Percentiles rank a stretch among this genome's conserved stretches.
Evolutionary conservation across 495 filamentous ascomycete genomes (phyloP).

Genomic region (Neurospora cerealis): DNA sequence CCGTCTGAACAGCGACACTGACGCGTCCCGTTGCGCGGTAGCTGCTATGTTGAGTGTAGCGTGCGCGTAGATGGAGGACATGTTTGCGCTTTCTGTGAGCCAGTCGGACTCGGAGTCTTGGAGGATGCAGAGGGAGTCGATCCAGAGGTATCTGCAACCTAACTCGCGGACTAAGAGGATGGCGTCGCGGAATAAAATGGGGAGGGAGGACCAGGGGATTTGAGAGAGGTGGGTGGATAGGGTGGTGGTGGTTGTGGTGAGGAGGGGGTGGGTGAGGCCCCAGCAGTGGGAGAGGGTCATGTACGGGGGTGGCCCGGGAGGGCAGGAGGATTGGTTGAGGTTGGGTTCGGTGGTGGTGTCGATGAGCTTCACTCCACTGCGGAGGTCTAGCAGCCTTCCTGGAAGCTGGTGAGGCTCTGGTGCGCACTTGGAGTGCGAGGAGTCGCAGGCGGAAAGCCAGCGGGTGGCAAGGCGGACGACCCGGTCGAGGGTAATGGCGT

Average conservation of each 20-base stretch:
- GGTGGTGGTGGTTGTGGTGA: constrained; percentile 4
- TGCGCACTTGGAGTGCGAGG: background rate
- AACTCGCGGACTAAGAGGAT: constrained; percentile 2
- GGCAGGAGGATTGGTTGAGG: no score
- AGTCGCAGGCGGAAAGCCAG: constrained; percentile 3
- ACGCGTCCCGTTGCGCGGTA: background rate
- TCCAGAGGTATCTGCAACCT: constrained; percentile 24
- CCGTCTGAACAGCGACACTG: background rate
- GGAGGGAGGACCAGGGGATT: constrained; percentile 7
- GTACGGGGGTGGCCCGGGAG: background rate
- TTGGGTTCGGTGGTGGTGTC: constrained; percentile 7
- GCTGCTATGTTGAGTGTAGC: background rate
- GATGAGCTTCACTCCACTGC: constrained; percentile 6
- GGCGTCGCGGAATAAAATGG: constrained; percentile 3
- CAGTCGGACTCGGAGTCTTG: constrained; percentile 22
- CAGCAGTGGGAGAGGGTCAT: constrained; percentile 15
- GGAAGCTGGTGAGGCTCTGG: background rate
- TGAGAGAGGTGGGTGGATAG: constrained; percentile 4
- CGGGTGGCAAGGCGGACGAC: background rate
- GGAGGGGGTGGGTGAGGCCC: constrained; percentile 3
- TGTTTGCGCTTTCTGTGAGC: background rate
- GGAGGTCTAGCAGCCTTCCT: constrained; percentile 5
- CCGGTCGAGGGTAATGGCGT: constrained; percentile 4
- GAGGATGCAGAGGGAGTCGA: constrained; percentile 14
- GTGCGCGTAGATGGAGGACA: background rate